Base-by-base conservation (phyloP, 179 eudicot genomes). In the Beta macrorhiza region DNA sequence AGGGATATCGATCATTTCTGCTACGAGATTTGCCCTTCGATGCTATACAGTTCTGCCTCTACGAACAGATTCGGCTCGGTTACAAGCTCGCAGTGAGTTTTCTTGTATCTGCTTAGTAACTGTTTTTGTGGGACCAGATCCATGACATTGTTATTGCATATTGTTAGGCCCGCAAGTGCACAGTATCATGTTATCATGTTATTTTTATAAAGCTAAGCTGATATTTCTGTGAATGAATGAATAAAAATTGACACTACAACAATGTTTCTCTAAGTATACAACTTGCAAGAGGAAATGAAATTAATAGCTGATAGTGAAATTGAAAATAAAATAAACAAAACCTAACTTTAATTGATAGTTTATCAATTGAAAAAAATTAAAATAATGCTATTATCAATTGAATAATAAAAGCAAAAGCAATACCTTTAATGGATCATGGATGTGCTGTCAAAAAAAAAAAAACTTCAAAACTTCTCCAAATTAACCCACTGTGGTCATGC, bases 1-100 rank as follows among this genome's bases (percentile, higher is more conserved):
- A 94, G 98, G 98, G 98, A 42, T 94, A 91, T 79, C 88, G 94
- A 82, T 94, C 97, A 53, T 94, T 94, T 87, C 85, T 94, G 52
- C 84, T 94, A 77, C 91, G 98, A 79, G 98, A 94, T 84, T 85
- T 94, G 76, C 98, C 98, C 79, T 94, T 94, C 82, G 98, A 94
- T 79, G 98, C 98, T 63, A 88, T 94, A 81, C 98, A 94, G 68
- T 94, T 94, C 85, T 94, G 98, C 87, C 84, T 94, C 47, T 94
- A 94, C 75, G 98, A 94, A 86, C 98, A 94, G 83, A 88, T 94
- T 61, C 93, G 94, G 70, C 79, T 91, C 78, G 96, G 97, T 12
- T 94, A 93, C 84, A 93, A 90, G 87, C 80, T 89, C 67, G 98
- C 97, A 77, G 98, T 94, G 85, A 84, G 88, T 78, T 78, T 72